Percentiles rank a stretch among this genome's conserved stretches.
phyloP scores from a whole-genome alignment of 257 asterid species.

The Solanum peruvianum region DNA sequence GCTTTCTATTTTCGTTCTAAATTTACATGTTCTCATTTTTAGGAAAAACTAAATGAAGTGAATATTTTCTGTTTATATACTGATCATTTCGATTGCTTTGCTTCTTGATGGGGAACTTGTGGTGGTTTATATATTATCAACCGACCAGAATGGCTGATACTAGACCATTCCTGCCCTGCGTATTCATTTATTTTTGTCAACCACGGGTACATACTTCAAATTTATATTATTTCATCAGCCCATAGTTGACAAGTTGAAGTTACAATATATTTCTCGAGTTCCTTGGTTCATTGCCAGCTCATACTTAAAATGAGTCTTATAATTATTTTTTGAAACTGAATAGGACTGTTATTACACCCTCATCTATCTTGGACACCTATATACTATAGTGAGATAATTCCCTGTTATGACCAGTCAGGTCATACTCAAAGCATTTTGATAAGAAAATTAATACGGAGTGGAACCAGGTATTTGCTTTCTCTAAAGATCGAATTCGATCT shows the following conservation, averaged over 20 bases:
- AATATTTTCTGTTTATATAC: neutral
- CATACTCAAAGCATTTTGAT: conserved; percentile 25
- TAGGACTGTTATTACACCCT: neutral
- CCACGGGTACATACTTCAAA: neutral
- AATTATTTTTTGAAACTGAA: neutral
- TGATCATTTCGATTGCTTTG: neutral
- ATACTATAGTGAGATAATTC: neutral
- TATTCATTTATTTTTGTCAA: conserved; percentile 42
- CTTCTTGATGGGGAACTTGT: conserved; percentile 40
- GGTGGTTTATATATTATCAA: conserved; percentile 54
- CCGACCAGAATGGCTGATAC: conserved; percentile 55
- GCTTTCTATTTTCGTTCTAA: neutral
- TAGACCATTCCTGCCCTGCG: conserved; percentile 70
- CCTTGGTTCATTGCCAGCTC: neutral
- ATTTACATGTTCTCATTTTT: neutral
- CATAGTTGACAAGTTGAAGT: neutral
- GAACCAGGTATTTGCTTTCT: conserved; percentile 73
- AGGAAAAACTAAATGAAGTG: neutral
- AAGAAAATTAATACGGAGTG: conserved; percentile 47
- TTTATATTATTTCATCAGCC: neutral
- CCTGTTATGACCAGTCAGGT: neutral
- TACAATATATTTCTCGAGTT: neutral
- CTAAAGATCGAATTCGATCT: conserved; percentile 58
- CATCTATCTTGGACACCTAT: neutral
- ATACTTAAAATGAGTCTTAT: neutral